Conservation (phyloP, 2,329 filamentous ascomycete species). For the Orbilia javanica region DNA sequence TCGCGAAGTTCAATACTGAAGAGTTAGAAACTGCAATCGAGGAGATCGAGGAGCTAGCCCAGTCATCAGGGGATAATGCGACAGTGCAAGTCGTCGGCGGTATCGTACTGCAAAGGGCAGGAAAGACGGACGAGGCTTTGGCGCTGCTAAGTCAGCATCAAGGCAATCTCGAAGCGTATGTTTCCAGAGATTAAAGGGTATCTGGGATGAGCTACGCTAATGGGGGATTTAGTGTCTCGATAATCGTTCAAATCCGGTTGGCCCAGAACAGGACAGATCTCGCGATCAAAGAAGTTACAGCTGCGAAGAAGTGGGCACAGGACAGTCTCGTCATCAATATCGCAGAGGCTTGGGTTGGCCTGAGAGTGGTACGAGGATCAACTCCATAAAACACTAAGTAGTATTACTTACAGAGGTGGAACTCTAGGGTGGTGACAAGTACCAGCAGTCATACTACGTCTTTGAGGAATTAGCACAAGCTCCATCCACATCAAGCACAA, state of each 20-base stretch:
- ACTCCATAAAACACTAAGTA: not conserved
- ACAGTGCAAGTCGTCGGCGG: slow-evolving; percentile 84
- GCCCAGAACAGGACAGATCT: slow-evolving; percentile 91
- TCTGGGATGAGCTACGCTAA: slow-evolving; percentile 20
- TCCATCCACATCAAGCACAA: slow-evolving; percentile 80
- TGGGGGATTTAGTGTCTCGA: slow-evolving; percentile 73
- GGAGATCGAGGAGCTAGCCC: slow-evolving; percentile 76
- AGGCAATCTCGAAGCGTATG: slow-evolving; percentile 81
- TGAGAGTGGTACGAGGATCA: slow-evolving; percentile 76
- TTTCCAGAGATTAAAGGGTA: slow-evolving; percentile 15
- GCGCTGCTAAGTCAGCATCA: slow-evolving; percentile 84
- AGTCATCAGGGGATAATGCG: slow-evolving; percentile 77
- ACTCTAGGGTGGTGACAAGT: slow-evolving; percentile 86
- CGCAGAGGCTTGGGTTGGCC: slow-evolving; percentile 92
- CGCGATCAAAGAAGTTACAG: slow-evolving; percentile 86
- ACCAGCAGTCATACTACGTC: slow-evolving; percentile 97
- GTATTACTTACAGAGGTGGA: slow-evolving; percentile 61
- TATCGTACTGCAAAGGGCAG: slow-evolving; percentile 83
- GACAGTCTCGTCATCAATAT: slow-evolving; percentile 93
- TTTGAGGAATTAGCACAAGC: slow-evolving; percentile 95
- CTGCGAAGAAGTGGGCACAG: slow-evolving; percentile 92
- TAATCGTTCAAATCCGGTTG: slow-evolving; percentile 92
- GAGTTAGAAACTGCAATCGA: slow-evolving; percentile 72
- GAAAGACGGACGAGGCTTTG: slow-evolving; percentile 86
- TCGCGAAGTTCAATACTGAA: slow-evolving; percentile 76